Conservation (phyloP, 345 rosid species). For the Xanthoceras sorbifolium region DNA sequence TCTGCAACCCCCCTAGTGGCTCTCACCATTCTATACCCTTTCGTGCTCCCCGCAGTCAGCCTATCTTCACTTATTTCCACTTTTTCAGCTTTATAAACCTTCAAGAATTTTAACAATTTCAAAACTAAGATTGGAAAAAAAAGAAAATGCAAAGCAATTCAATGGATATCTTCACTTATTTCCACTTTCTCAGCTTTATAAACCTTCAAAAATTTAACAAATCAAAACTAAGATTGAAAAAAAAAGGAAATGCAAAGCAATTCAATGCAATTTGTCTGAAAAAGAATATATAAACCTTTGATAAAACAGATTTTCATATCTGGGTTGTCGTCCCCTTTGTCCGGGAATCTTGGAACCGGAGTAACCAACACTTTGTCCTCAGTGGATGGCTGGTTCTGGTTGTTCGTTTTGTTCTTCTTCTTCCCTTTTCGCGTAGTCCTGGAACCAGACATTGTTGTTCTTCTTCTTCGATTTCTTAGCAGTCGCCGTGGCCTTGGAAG, state of each 20-base stretch:
- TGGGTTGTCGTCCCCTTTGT: conserved; percentile 73
- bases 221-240: not conserved
- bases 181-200: too few relatives aligned
- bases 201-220: too few relatives aligned
- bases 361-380: conserved; percentile 76
- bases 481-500: conserved; percentile 18
- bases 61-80: conserved; percentile 89
- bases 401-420: conserved; percentile 75
- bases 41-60: conserved; percentile 78
- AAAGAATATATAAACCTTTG: conserved; percentile 46
- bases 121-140: too few relatives aligned
- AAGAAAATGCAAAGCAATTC: too few relatives aligned
- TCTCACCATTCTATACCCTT: conserved; percentile 97
- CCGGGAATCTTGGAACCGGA: conserved; percentile 77
- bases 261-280: not conserved
- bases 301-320: conserved; percentile 73
- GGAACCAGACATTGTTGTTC: conserved; percentile 77
- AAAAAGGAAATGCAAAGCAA: not conserved
- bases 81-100: conserved; percentile 94
- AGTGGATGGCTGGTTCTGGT: conserved; percentile 48
- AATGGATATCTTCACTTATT: too few relatives aligned
- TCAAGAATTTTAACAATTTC: too few relatives aligned
- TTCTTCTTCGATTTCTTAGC: conserved; percentile 88
- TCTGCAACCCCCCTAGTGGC: conserved; percentile 91
- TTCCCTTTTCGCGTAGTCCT: conserved; percentile 89